Evolutionary conservation across 2,329 filamentous ascomycete species (phyloP), one percentile per base, ranked within the genome.

Genomic region (Nothomitra cinnamomea): DNA sequence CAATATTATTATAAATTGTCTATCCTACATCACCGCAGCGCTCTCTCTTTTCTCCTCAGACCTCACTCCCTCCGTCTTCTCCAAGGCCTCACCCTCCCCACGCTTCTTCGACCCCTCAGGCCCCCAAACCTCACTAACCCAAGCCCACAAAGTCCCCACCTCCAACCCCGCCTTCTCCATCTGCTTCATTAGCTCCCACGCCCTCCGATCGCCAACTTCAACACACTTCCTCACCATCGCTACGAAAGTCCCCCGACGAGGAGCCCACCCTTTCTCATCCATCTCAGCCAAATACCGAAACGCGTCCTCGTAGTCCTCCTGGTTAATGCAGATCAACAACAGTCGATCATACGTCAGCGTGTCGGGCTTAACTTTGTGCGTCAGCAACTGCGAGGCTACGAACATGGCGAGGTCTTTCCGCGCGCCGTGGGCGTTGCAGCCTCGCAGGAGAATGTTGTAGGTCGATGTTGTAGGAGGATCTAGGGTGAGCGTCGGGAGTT

Each of bases 301-400:
- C 0, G 72, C 73, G 55, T 71, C 69, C 55, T 74, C 71, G 24
- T 71, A 68, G 45, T 70, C 57, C 6, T 67, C 64, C 40, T 61
- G 61, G 0, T 42, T 54, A 3, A 77, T 58, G 60, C 79, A 83
- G 43, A 79, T 70, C 12, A 79, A 62, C 15, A 83, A 73, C 10
- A 84, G 66, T 3, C 74, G 69, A 58, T 83, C 79, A 58, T 83
- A 83, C 0, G 80, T 83, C 17, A 73, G 58, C n/a, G 66, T 61
- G 56, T 80, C 71, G 0, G 81, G 78, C 15, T 68, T 60, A 25
- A 83, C 65, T 6, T 68, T 67, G 7, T 80, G 65, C 8, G 73
- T 69, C 4, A 74, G 68, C 74, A 85, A 80, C 60, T 85, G 80
- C 15, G 73, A 70, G 8, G 78, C 73, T 1, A 83, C 65, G 60